Conservation (phyloP, 495 filamentous ascomycete species). For the Penicillium subrubescens region DNA sequence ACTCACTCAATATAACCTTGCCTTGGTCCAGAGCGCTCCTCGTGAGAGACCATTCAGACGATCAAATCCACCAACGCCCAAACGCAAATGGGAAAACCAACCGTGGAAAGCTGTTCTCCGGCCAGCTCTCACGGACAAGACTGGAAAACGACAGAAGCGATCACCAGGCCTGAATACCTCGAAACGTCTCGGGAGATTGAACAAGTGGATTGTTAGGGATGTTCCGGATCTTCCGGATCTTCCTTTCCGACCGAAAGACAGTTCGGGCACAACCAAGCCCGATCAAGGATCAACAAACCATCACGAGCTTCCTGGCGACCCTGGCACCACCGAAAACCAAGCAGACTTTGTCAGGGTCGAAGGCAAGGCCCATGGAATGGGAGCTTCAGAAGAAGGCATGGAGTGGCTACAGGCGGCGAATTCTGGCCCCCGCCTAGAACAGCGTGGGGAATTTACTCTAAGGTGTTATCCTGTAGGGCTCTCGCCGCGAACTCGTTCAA, state of each 20-base stretch:
- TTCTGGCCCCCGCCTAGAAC: background rate
- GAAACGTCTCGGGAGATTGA: background rate
- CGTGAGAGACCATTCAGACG: background rate
- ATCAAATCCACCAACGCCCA: background rate
- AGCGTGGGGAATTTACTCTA: slow-evolving; percentile 1
- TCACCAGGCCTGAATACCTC: background rate
- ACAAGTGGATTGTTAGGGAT: background rate
- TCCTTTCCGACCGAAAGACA: background rate
- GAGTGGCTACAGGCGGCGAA: background rate
- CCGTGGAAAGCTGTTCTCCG: slow-evolving; percentile 6
- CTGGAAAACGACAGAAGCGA: background rate
- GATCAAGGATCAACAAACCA: background rate
- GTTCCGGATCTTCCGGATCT: background rate
- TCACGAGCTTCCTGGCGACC: background rate
- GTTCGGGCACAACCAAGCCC: background rate
- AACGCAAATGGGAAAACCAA: slow-evolving; percentile 6
- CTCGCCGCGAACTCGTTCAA: slow-evolving; percentile 9
- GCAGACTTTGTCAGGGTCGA: background rate
- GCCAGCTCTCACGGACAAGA: background rate
- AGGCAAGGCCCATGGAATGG: background rate
- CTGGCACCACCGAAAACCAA: background rate
- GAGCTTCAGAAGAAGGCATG: background rate
- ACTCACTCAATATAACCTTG: background rate
- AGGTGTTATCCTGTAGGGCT: slow-evolving; percentile 12
- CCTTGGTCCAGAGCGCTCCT: background rate